These are phyloP conservation scores for Talaromyces thailandensis DNA, from an alignment of 495 filamentous ascomycete genomes.

Conservation along the genomic window DNA sequence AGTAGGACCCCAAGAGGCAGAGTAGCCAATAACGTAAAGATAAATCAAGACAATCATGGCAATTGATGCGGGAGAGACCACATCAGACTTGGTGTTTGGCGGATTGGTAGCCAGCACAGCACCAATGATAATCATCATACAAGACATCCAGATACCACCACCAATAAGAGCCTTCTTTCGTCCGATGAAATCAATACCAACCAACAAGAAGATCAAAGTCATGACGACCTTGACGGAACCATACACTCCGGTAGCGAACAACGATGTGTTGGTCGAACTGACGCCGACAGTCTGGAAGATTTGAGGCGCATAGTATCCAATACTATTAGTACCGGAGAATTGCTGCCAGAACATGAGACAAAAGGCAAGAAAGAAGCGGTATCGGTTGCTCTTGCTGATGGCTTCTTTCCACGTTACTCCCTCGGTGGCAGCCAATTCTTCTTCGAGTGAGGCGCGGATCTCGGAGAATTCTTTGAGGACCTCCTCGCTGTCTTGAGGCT, in stretches of 20 bases:
- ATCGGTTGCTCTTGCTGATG: slow-evolving; percentile 26
- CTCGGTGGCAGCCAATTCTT: slow-evolving; percentile 31
- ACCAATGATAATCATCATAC: slow-evolving; percentile 72
- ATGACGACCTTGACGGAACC: slow-evolving; percentile 44
- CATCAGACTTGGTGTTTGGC: slow-evolving; percentile 17
- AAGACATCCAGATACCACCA: slow-evolving; percentile 57
- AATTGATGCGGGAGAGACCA: slow-evolving; percentile 29
- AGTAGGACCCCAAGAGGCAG: slow-evolving; percentile 31
- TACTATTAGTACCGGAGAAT: slow-evolving; percentile 42
- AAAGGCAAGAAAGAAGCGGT: slow-evolving; percentile 34
- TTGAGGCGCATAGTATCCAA: slow-evolving; percentile 43
- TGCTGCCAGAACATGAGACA: slow-evolving; percentile 45
- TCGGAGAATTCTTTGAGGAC: slow-evolving; percentile 56
- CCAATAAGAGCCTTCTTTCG: slow-evolving; percentile 58
- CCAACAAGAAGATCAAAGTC: slow-evolving; percentile 53
- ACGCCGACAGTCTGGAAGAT: slow-evolving; percentile 42
- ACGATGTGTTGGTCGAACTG: slow-evolving; percentile 28
- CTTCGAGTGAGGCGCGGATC: slow-evolving; percentile 34
- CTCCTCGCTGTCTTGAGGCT: slow-evolving; percentile 24
- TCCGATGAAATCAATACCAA: slow-evolving; percentile 62
- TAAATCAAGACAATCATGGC: slow-evolving; percentile 48
- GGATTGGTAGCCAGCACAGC: slow-evolving; percentile 47
- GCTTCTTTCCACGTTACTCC: slow-evolving; percentile 33
- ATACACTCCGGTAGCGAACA: slow-evolving; percentile 45
- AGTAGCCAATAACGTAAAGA: slow-evolving; percentile 40